Conservation (phyloP, 148 eudicot genomes). For the Diospyros lotus region DNA sequence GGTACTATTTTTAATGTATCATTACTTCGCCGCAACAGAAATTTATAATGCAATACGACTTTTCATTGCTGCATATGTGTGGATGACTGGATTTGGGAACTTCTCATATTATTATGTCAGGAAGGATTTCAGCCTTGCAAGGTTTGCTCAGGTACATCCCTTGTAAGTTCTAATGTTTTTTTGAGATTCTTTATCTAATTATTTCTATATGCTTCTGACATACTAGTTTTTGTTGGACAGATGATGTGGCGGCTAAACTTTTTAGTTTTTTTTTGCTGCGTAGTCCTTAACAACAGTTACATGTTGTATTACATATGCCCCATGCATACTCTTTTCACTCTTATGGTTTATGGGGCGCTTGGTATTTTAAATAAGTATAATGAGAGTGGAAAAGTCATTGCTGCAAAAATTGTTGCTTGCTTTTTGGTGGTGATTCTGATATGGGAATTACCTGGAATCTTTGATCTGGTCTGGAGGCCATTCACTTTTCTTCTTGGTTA, state of each 20-base stretch:
- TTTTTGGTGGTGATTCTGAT: conserved; percentile 74
- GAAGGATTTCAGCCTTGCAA: conserved; percentile 87
- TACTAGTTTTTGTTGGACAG: conserved; percentile 37
- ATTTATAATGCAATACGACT: conserved; percentile 88
- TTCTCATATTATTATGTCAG: conserved; percentile 92
- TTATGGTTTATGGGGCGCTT: conserved; percentile 97
- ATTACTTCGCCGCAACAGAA: conserved; percentile 92
- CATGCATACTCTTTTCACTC: conserved; percentile 98
- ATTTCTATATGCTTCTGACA: conserved; percentile 18
- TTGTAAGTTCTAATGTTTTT: background rate
- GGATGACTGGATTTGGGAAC: conserved; percentile 99
- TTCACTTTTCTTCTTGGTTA: conserved; percentile 76
- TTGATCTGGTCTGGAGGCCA: conserved; percentile 82
- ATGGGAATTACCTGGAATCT: conserved; percentile 96
- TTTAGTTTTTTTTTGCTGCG: conserved; percentile 72
- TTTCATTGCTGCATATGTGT: conserved; percentile 90
- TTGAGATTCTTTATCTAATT: background rate
- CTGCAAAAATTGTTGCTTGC: conserved; percentile 65
- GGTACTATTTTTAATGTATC: conserved; percentile 92
- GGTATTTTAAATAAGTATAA: conserved; percentile 76
- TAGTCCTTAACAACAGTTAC: conserved; percentile 78
- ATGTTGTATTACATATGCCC: conserved; percentile 92
- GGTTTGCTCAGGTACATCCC: conserved; percentile 81
- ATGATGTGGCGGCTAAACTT: conserved; percentile 99
- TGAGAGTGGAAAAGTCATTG: conserved; percentile 68